Evolutionary conservation across 2,329 filamentous ascomycete species (phyloP).

Genomic region (Dothistroma septosporum): DNA sequence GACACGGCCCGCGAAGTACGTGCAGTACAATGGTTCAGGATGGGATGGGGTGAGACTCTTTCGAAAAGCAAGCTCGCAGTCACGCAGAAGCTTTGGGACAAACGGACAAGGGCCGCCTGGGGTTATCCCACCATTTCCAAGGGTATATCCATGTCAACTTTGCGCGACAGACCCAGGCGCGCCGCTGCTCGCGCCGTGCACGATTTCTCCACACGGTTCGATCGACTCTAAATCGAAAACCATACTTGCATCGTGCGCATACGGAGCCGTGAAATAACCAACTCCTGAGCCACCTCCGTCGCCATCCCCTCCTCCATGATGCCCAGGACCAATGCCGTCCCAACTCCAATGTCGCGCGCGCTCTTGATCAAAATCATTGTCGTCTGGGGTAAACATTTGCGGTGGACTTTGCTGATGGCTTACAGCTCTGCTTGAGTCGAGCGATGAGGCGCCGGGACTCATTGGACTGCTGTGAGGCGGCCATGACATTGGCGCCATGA

Average conservation of each 20-base stretch:
- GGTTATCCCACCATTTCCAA: background rate
- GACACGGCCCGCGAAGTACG: slow-evolving; percentile 12
- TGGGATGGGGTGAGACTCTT: background rate
- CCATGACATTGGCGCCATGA: slow-evolving; percentile 1
- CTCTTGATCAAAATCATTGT: background rate
- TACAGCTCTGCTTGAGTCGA: background rate
- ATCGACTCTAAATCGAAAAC: slow-evolving; percentile 13
- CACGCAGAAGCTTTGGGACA: background rate
- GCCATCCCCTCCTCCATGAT: background rate
- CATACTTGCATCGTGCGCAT: slow-evolving; percentile 11
- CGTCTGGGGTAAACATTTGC: background rate
- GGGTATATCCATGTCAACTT: slow-evolving; percentile 3
- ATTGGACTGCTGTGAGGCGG: background rate
- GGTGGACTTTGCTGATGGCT: background rate
- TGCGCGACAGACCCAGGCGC: slow-evolving; percentile 13
- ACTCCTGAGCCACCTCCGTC: background rate
- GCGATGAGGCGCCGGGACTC: background rate
- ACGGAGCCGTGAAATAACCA: slow-evolving; percentile 4
- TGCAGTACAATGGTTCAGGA: background rate
- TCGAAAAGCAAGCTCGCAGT: background rate
- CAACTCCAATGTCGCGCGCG: background rate
- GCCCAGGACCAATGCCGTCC: background rate
- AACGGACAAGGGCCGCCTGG: background rate
- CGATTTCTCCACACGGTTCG: slow-evolving; percentile 16
- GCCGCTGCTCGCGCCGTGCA: background rate